A percentile compares a stretch with the other conserved stretches of the same genome.
Conservation (phyloP, 495 filamentous ascomycete species). For the Penicillium lagena region DNA sequence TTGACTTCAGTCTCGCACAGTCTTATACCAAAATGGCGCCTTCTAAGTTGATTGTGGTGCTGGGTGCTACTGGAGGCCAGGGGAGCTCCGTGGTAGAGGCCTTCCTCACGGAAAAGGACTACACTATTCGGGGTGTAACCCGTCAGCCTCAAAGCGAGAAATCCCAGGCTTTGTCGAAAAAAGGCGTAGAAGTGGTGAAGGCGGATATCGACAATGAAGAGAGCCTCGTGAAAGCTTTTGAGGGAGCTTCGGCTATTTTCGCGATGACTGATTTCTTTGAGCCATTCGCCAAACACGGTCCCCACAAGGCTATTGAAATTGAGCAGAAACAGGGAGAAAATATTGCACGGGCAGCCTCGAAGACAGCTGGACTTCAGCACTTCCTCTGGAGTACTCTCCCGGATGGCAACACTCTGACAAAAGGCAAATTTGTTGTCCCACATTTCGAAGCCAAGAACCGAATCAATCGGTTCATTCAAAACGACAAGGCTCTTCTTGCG, state of each 20-base stretch:
- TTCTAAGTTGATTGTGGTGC: conserved; percentile 10
- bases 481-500: conserved; percentile 10
- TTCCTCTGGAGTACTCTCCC: conserved; percentile 26
- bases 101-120: conserved; percentile 22
- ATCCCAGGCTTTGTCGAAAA: conserved; percentile 24
- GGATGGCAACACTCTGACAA: conserved; percentile 1
- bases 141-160: conserved; percentile 28
- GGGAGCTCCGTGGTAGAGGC: conserved; percentile 35
- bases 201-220: conserved; percentile 36
- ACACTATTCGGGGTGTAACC: conserved; percentile 37
- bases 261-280: conserved; percentile 46
- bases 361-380: conserved; percentile 12
- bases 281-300: neutral
- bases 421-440: conserved; percentile 13
- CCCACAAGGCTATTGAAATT: conserved; percentile 1
- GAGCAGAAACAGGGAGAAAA: conserved; percentile 18
- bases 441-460: conserved; percentile 23
- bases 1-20: too few relatives aligned
- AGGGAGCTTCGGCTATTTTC: conserved; percentile 41
- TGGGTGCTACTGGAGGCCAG: conserved; percentile 43
- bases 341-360: conserved; percentile 19
- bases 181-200: conserved; percentile 38
- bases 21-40: neutral
- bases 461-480: conserved; percentile 17
- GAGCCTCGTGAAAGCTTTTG: conserved; percentile 35